Percentiles rank a stretch among this genome's conserved stretches.
phyloP scores from a whole-genome alignment of 768 basidiomycete genomes.

The Phylloporus sp. region DNA sequence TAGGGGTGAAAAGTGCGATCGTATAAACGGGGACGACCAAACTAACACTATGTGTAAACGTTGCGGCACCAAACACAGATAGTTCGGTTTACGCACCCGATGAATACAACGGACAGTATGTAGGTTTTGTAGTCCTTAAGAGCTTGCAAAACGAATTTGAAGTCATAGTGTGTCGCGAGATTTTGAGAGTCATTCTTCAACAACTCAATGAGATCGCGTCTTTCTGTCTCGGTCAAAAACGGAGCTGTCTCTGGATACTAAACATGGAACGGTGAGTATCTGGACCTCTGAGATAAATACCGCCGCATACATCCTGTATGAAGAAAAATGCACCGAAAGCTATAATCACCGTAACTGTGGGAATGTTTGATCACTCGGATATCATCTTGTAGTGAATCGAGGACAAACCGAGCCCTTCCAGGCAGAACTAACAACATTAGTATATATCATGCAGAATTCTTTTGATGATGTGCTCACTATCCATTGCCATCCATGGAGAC shows the following conservation, averaged over 20 bases:
- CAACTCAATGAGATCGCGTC: constrained; percentile 28
- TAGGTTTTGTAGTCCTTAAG: constrained; percentile 41
- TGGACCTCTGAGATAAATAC: background rate
- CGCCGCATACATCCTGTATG: constrained; percentile 44
- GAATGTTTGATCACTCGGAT: background rate
- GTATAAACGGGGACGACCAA: constrained; percentile 42
- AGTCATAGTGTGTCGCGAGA: constrained; percentile 42
- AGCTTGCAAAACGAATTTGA: constrained; percentile 46
- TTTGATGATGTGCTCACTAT: constrained; percentile 27
- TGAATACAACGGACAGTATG: constrained; percentile 31
- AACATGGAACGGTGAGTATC: background rate
- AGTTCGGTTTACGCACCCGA: constrained; percentile 29
- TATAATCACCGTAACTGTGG: constrained; percentile 20
- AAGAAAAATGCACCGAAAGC: constrained; percentile 39
- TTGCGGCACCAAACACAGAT: constrained; percentile 4
- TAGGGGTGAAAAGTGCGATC: constrained; percentile 47
- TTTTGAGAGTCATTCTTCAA: constrained; percentile 42
- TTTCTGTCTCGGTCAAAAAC: constrained; percentile 47
- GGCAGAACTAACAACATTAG: constrained; percentile 25
- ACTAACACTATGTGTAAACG: constrained; percentile 16
- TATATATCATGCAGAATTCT: background rate
- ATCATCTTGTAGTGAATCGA: background rate
- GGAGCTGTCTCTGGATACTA: constrained; percentile 55
- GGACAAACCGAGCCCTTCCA: constrained; percentile 26
- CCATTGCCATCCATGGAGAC: constrained; percentile 36